Percentiles rank a stretch among this genome's conserved stretches.
Evolutionary conservation across 1,284 basidiomycete species (phyloP).

Genomic region (Cutaneotrichosporon dermatis): DNA sequence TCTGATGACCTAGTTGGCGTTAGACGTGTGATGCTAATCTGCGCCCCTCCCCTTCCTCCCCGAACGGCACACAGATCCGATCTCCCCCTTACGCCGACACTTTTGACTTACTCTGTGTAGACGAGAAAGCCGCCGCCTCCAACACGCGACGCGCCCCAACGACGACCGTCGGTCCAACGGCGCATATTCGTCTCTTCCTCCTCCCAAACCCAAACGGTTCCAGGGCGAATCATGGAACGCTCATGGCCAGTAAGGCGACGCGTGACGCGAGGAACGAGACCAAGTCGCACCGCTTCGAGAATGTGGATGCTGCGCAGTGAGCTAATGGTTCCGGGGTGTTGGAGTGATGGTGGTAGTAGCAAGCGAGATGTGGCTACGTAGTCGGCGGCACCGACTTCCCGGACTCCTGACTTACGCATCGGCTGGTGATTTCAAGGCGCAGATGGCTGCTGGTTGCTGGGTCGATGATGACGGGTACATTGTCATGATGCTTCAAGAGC

Average conservation of each 20-base stretch:
- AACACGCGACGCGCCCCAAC: conserved; percentile 53
- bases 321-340: too few relatives aligned
- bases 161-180: conserved; percentile 52
- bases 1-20: conserved; percentile 31
- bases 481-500: conserved; percentile 5
- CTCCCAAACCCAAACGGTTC: conserved; percentile 94
- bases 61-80: too few relatives aligned
- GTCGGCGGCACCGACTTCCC: not conserved
- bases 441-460: conserved; percentile 46
- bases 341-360: too few relatives aligned
- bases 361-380: not conserved
- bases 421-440: conserved; percentile 42
- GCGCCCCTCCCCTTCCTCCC: too few relatives aligned
- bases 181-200: conserved; percentile 57
- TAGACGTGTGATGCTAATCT: not conserved
- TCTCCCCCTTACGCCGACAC: too few relatives aligned
- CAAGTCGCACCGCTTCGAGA: conserved; percentile 83
- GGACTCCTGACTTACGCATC: conserved; percentile 38
- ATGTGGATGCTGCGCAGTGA: conserved; percentile 60
- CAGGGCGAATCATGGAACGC: conserved; percentile 82
- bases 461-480: conserved; percentile 41
- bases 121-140: conserved; percentile 52
- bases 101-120: conserved; percentile 45
- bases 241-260: conserved; percentile 87
- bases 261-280: conserved; percentile 83